Evolutionary conservation across 495 filamentous ascomycete genomes (phyloP), one percentile per base, ranked within the genome.

Genomic region (Podospora comata): DNA sequence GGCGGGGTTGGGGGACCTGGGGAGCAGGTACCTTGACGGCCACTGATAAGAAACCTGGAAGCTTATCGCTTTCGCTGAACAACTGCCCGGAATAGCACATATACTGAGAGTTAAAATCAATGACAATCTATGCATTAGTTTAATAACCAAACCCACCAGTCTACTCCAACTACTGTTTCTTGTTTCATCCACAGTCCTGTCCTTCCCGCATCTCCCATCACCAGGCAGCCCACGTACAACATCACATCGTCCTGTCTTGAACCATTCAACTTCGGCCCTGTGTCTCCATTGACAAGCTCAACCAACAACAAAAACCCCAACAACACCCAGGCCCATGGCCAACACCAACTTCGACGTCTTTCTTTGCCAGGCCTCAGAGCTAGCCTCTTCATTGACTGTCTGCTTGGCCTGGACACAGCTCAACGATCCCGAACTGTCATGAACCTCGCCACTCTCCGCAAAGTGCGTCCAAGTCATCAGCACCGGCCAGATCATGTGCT

Each of bases 401-500:
- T 27, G 54, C 2, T 15, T n/a, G 1, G 70, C 56, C 27, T 66
- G 66, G 4, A 68, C 65, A 34, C 72, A 74, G 18, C 63, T 70
- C 65, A 72, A n/a, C 67, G 65, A 67, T 16, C 70, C 70, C 18
- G 60, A 39, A 16, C 67, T 70, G 30, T 72, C 70, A 18, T 67
- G 70, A 11, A 62, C 67, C 39, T 70, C 53, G 0, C 70, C 67
- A 18, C 32, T 19, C 16, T 54, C 56, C 1, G 54, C 65, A 56
- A 73, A 71, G 54, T 73, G 71, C 54, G 73, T 71, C 73, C 73
- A 72, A 6, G 68, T 70, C 56, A 73, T 4, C 66, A 74, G n/a
- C n/a, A 73, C 64, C 16, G 73, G 71, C 73, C 70, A 73, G 5
- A 72, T 66, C 19, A 20, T 60, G 0, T 60, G 30, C 65, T 71